A percentile compares a stretch with the other conserved stretches of the same genome.
Conservation (phyloP, 495 filamentous ascomycete genomes). For the Trichoderma parareesei region DNA sequence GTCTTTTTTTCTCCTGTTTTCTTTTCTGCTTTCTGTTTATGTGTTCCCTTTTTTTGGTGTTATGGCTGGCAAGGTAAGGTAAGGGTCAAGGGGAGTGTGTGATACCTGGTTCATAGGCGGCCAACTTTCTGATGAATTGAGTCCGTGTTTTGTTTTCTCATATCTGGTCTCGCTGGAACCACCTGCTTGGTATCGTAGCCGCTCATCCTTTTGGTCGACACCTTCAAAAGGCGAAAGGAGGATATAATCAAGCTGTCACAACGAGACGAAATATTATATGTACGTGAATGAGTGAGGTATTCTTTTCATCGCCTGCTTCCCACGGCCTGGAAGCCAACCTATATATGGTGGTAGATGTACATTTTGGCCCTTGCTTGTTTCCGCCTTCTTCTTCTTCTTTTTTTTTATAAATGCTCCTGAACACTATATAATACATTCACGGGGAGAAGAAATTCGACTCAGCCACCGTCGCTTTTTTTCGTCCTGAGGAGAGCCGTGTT, state of each 20-base stretch:
- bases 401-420: not conserved
- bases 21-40: not conserved
- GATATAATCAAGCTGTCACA: not conserved
- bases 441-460: not conserved
- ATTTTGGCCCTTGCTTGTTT: not conserved
- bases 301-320: not conserved
- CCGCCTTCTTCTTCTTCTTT: not conserved
- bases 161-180: no score
- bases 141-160: not conserved
- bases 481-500: not conserved
- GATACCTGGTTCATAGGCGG: conserved; percentile 1
- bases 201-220: no score
- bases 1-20: no score
- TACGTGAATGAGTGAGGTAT: not conserved
- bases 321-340: not conserved
- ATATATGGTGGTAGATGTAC: conserved; percentile 3
- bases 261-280: not conserved
- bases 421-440: conserved; percentile 8
- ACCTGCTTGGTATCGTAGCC: no score
- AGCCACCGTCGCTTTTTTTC: not conserved
- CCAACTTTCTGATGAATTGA: not conserved
- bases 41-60: not conserved
- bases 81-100: not conserved
- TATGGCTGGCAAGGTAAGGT: not conserved
- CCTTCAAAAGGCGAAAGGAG: no score